Base-by-base conservation (phyloP, 352 stramenopile genomes). In the Phytophthora colocasiae region DNA sequence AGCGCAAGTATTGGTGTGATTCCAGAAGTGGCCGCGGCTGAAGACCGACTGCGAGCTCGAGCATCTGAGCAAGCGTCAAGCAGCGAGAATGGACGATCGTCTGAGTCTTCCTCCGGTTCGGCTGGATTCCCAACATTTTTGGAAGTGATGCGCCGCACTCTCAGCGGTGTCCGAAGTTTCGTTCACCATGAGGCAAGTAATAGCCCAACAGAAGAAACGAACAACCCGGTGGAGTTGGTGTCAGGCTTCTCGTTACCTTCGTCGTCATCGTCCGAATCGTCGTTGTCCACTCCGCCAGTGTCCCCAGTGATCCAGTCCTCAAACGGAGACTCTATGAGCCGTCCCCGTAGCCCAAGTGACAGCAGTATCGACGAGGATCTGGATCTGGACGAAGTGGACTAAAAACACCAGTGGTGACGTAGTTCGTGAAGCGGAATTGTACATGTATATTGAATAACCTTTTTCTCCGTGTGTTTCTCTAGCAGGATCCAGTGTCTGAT, bases 351-450 rank as follows among this genome's bases (percentile, higher is more conserved):
- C 14, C 39, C 34, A 19, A 76, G 71, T 46, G 66, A 83, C 39
- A 87, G 75, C 62, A 83, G 72, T 54, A 71, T 81, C 36, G 70
- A 83, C 29, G 81, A 90, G 63, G 84, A 88, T 22, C 73, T 93
- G 66, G 79, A 93, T 34, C 69, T 93, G 72, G 81, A 93, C 27
- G 74, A 82, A 58, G 69, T 93, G 32, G 85, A 93, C 53, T 93
- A 56, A 80, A 61, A 22, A n/a, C 15, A 31, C 29, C 12, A 19
- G 14, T 26, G 34, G 46, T 56, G 36, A 29, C 41, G 59, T 48
- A 52, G 49, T 40, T 63, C 34, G 29, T 47, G 31, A 34, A 31
- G 54, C 54, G 47, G 63, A 54, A 31, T 57, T 67, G 52, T 75
- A 72, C 66, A 61, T 67, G 52, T 75, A 72, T 69, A 61, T 62